phyloP scores from a whole-genome alignment of 495 filamentous ascomycete genomes.

The Penicillium bovifimosum region DNA sequence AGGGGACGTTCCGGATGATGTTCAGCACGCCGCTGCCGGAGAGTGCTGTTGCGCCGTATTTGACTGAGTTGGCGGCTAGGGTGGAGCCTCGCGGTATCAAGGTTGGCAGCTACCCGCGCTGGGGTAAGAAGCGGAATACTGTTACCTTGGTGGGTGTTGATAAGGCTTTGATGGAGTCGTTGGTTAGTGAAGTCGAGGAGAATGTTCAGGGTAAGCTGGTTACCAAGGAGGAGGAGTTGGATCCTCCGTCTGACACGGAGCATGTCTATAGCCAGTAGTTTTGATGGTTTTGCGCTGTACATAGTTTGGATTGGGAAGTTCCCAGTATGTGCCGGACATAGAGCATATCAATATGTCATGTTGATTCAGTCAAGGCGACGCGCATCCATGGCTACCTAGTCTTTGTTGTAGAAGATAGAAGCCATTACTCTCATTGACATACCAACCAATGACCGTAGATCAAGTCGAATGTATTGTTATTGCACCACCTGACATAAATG shows the following conservation, averaged over 20 bases:
- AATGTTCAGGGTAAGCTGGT: conserved; percentile 54
- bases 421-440: background rate
- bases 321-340: background rate
- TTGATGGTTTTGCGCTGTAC: background rate
- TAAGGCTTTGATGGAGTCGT: conserved; percentile 53
- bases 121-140: conserved; percentile 82
- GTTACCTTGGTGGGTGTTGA: conserved; percentile 83
- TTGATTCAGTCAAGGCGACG: background rate
- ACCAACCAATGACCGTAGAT: background rate
- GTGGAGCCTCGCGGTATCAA: conserved; percentile 73
- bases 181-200: conserved; percentile 58
- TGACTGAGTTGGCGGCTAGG: conserved; percentile 70
- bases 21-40: conserved; percentile 84
- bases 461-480: background rate
- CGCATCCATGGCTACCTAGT: too few species aligned
- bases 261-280: conserved; percentile 24
- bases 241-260: conserved; percentile 34
- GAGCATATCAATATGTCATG: background rate
- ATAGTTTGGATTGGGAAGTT: background rate
- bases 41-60: conserved; percentile 73
- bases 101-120: conserved; percentile 93
- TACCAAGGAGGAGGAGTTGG: conserved; percentile 54
- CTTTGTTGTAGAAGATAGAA: too few species aligned
- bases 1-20: conserved; percentile 68
- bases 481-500: background rate